Evolutionary conservation across 768 basidiomycete species (phyloP), one percentile per base, ranked within the genome.

Genomic region (Leccinum disarticulatum): DNA sequence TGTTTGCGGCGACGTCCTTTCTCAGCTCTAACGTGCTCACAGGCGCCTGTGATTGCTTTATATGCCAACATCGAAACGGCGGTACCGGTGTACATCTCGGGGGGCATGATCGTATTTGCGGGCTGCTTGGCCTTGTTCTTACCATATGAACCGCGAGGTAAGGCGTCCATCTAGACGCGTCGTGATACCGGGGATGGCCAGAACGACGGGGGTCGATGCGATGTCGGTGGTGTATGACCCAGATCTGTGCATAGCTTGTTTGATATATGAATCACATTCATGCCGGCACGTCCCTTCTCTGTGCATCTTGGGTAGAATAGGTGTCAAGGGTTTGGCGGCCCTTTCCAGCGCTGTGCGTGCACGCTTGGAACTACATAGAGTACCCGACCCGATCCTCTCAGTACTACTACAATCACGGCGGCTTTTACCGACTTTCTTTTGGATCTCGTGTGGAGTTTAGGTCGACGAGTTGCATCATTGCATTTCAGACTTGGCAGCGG

Each of bases 101-200:
- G 86, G 1, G 84, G 79, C 4, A 64, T 92, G 58, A 78, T 89
- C 60, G 76, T 91, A 22, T 74, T 79, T 55, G 81, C 86, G 8
- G 89, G 87, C 2, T 68, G 76, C 8, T 65, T 91, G 52, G 81
- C 87, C 2, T 68, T 90, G 31, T 66, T 88, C 0, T 73, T 93
- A 19, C 91, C 90, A 0, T 91, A 85, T 63, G 89, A 92, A 70
- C 85, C 89, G 0, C 75, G 85, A 65, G 90, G 90, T n/a, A 87
- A 83, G 66, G 85, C 84, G 31, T 86, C 87, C 52, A 82, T 88
- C 68, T 90, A 77, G 68, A 61, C 33, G 31, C n/a, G n/a, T 28
- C 30, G 35, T 6, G 22, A 46, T 38, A 41, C 52, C 35, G 8
- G 1, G n/a, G 38, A 14, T 30, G 15, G 17, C 11, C 25, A 55